Evolutionary conservation across 176 grass and related monocot genomes (phyloP), one percentile per base, ranked within the genome.

Genomic region (Luzula sylvatica): DNA sequence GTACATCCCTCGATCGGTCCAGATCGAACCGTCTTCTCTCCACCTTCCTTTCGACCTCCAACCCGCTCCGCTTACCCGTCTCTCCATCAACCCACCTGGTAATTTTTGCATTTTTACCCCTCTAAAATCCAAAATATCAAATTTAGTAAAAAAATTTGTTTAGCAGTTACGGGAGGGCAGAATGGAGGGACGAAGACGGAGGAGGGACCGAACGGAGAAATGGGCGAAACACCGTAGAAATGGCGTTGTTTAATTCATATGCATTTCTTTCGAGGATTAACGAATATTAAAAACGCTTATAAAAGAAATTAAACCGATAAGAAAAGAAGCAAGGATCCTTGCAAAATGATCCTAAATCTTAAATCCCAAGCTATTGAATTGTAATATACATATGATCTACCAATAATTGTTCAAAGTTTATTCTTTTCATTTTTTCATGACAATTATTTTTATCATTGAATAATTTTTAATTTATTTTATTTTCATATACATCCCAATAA

Each of bases 1-100:
- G 14, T 56, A 50, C 16, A 30, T 64, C n/a, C 69, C 67, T 44
- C 46, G 73, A 38, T 46, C 48, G 7, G 18, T 47, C 3, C 47
- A 53, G 19, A 44, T 72, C 6, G 54, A 79, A 11, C 64, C 52
- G 13, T 56, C 55, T 11, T 67, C 61, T 12, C 32, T 45, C 5
- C 67, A 58, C 20, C 13, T 11, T 20, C 18, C 6, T 18, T 25
- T 73, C 15, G 61, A 56, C 18, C 76, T 74, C 54, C 76, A 68
- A 26, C 48, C 20, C 22, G 67, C 69, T 20, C 69, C 53, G 3
- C 25, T 55, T 35, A 30, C 28, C 13, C 61, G 47, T 21, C 63
- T 23, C 23, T n/a, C 50, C 41, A 38, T 48, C 41, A 39, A 57
- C 12, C 38, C 52, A 1, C 43, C 41, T 38, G 67, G 75, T 72